These are phyloP conservation scores for Colletotrichum cordylinicola DNA, from an alignment of 2,329 filamentous ascomycete genomes.

Conservation along the genomic window DNA sequence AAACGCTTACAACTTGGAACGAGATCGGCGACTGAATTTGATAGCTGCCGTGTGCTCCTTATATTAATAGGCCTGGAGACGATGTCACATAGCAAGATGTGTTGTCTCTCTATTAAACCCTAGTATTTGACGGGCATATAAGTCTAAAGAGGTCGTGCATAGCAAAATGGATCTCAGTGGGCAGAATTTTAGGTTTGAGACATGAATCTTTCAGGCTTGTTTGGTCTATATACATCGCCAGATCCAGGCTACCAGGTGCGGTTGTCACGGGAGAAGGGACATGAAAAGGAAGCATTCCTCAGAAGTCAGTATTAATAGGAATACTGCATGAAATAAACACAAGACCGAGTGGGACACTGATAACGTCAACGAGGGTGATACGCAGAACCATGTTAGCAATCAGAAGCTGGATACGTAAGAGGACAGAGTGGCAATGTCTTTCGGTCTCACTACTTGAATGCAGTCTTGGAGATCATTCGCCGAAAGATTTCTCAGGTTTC, in stretches of 20 bases:
- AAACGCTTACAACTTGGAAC: too few species aligned
- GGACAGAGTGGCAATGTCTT: background rate
- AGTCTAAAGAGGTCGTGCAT: background rate
- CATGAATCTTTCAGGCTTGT: background rate
- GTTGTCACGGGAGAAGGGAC: background rate
- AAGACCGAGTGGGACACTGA: background rate
- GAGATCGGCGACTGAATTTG: background rate
- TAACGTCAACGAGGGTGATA: accelerated
- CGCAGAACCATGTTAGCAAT: background rate
- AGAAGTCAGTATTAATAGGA: background rate
- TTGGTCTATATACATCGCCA: background rate
- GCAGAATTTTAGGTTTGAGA: too few species aligned
- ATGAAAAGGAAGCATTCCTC: background rate
- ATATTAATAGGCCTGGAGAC: background rate
- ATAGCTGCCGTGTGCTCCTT: background rate
- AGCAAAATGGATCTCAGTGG: too few species aligned
- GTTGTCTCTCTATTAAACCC: background rate
- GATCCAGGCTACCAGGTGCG: accelerated
- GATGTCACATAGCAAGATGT: background rate
- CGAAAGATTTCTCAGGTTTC: too few species aligned
- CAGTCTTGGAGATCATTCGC: accelerated
- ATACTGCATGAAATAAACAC: background rate
- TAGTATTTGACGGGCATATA: background rate
- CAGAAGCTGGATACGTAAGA: background rate
- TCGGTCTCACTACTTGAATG: background rate